Evolutionary conservation across 192 early-diverging fungal genomes (phyloP), one percentile per base, ranked within the genome.

Genomic region (Entophlyctis luteolus): DNA sequence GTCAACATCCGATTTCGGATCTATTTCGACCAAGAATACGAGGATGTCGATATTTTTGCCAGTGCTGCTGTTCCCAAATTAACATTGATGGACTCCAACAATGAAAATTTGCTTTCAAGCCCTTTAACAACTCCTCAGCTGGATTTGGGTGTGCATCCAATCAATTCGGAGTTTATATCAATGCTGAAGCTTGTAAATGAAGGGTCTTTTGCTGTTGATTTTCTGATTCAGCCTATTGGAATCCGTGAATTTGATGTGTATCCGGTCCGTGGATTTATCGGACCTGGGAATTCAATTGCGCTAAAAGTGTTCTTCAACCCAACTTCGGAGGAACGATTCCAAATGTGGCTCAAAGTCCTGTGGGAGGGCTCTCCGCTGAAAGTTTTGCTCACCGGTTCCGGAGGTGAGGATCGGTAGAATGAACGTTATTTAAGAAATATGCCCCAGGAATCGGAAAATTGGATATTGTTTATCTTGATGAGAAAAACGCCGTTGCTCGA

Each of bases 161-260:
- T 87, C 38, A 76, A 78, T 23, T 70, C 70, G 22, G 68, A 72
- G 38, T 75, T 73, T 67, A 63, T 65, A 29, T 59, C 73, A 22
- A 58, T 60, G 0, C 50, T 87, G 27, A 70, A 80, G 31, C 65
- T 87, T 14, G 65, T 60, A 20, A 87, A 87, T 58, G 79, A 82
- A 12, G 79, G 81, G 3, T 73, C 81, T 1, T 87, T 87, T 71
- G 80, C 81, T 14, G 48, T 84, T 3, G 84, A 87, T 49, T 87
- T 71, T 52, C 67, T 87, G 10, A 75, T 86, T 32, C 77, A 87
- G 60, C 85, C 85, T 10, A 76, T 82, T 22, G 68, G 78, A 35
- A 72, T 80, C 29, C 70, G 37, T 4, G 85, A 87, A 50, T 86
- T 79, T 57, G 78, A 80, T 23, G 69, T 86, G 8, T 75, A 59